Conservation (phyloP, 1,139 yeast species). For the Saccharomyces pastorianus region DNA sequence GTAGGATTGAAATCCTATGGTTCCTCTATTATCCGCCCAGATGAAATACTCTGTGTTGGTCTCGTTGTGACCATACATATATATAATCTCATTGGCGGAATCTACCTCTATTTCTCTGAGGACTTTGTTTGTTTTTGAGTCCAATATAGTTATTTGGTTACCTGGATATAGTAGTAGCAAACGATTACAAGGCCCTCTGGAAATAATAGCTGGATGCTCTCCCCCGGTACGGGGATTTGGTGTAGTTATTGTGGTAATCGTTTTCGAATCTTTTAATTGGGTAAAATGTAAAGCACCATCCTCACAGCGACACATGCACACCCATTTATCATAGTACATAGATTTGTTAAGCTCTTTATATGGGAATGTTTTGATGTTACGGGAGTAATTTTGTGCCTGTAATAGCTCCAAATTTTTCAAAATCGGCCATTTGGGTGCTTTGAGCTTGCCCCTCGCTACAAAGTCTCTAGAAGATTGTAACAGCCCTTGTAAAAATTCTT, state of each 20-base stretch:
- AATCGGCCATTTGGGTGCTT: slow-evolving; percentile 1
- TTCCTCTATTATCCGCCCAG: slow-evolving; percentile 8
- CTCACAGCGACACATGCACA: neutral
- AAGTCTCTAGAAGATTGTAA: neutral
- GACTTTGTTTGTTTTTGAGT: neutral
- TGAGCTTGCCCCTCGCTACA: slow-evolving; percentile 2
- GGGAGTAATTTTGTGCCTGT: neutral
- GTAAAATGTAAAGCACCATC: neutral
- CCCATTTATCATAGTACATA: neutral
- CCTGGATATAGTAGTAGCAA: neutral
- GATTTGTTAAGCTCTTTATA: neutral
- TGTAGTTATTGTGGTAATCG: neutral
- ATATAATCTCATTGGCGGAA: slow-evolving; percentile 2
- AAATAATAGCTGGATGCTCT: neutral
- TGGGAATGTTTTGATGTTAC: neutral
- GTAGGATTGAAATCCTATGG: slow-evolving; percentile 4
- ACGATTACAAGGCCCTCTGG: neutral
- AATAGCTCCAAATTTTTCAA: neutral
- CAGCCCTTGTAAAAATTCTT: neutral
- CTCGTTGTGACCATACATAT: slow-evolving; percentile 1
- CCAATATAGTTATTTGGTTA: neutral
- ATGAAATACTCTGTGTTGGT: slow-evolving; percentile 2
- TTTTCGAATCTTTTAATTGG: neutral
- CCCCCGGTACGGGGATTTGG: neutral
- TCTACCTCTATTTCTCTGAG: slow-evolving; percentile 5